Percentiles rank a stretch among this genome's conserved stretches.
These are phyloP conservation scores for Brassica incana DNA, from an alignment of 345 rosid genomes.

Conservation along the genomic window DNA sequence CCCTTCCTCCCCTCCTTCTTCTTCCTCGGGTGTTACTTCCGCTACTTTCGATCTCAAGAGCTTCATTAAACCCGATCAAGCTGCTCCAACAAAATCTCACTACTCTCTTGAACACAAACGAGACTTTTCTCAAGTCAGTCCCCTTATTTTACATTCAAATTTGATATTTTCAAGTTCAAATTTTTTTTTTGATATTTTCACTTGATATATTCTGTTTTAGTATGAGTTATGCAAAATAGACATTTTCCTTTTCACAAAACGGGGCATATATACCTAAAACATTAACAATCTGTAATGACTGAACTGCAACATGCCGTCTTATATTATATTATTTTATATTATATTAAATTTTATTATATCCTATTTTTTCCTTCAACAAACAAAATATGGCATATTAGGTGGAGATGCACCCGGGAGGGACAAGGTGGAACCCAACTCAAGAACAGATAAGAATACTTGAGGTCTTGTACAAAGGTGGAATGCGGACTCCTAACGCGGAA, in stretches of 20 bases:
- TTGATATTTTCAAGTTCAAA: no score
- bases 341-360: not conserved
- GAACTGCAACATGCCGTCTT: not conserved
- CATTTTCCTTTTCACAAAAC: not conserved
- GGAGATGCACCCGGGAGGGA: conserved; percentile 94
- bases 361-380: not conserved
- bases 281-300: not conserved
- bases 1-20: conserved; percentile 36
- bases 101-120: conserved; percentile 49
- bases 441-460: conserved; percentile 93
- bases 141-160: not conserved
- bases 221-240: not conserved
- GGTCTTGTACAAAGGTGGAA: conserved; percentile 83
- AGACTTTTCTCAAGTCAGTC: conserved; percentile 48
- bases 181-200: not conserved
- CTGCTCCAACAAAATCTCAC: conserved; percentile 49
- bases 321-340: not conserved
- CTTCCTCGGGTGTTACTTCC: conserved; percentile 40
- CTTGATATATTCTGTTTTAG: not conserved
- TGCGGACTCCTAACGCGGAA: conserved; percentile 91
- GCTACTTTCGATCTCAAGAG: conserved; percentile 62
- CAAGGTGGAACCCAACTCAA: conserved; percentile 98
- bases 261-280: not conserved
- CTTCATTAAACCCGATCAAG: conserved; percentile 72
- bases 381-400: conserved; percentile 40